phyloP scores from a whole-genome alignment of 2,329 filamentous ascomycete species.

The Aspergillus phoenicis region DNA sequence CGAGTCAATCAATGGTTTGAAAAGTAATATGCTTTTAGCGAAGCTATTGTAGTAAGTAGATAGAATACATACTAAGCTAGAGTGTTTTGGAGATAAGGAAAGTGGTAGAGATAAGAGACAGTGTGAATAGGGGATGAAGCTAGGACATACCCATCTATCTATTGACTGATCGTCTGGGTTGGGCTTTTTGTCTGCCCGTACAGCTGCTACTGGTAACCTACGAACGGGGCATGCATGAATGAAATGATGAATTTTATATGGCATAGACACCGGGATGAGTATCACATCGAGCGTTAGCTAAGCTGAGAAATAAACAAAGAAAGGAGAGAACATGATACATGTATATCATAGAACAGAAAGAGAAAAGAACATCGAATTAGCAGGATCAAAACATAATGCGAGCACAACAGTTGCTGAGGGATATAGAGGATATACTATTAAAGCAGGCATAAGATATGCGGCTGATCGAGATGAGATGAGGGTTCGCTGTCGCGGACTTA shows the following conservation, averaged over 20 bases:
- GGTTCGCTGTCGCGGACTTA: not conserved
- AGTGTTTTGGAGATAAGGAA: too few species aligned
- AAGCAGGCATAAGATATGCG: not conserved
- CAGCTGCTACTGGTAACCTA: too few species aligned
- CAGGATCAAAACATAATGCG: not conserved
- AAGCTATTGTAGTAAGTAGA: too few species aligned
- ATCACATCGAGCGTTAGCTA: not conserved
- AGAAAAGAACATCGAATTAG: not conserved
- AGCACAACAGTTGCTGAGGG: not conserved
- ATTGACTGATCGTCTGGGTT: too few species aligned
- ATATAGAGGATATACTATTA: not conserved
- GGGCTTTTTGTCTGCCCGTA: too few species aligned
- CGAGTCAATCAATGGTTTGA: too few species aligned
- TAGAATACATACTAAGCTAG: too few species aligned
- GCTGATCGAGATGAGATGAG: not conserved
- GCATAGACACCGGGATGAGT: not conserved
- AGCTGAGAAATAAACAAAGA: not conserved
- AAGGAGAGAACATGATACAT: slow-evolving; percentile 1
- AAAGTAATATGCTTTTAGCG: too few species aligned
- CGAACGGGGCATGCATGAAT: too few species aligned
- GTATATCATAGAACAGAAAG: not conserved
- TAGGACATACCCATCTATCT: too few species aligned
- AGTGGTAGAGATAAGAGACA: too few species aligned
- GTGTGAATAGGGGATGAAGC: too few species aligned
- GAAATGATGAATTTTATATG: not conserved